These are phyloP conservation scores for Saccharomyces cerevisiae DNA, from an alignment of 805 yeast genomes.

Conservation along the genomic window DNA sequence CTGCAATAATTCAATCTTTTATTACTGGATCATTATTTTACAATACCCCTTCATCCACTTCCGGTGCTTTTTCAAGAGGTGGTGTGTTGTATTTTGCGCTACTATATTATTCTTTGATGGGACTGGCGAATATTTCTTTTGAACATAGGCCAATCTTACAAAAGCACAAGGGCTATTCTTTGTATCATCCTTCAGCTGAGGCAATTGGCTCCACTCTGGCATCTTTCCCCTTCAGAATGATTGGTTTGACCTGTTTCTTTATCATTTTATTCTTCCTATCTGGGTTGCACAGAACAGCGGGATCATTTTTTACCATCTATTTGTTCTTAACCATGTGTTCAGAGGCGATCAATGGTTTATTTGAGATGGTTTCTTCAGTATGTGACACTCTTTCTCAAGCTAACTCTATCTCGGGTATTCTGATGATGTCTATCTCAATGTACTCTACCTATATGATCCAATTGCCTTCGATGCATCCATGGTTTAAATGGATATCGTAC, in stretches of 20 bases:
- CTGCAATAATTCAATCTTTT: conserved; percentile 45
- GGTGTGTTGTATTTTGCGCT: conserved; percentile 55
- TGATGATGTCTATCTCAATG: conserved; percentile 40
- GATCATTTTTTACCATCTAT: conserved; percentile 45
- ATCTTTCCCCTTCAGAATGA: conserved; percentile 53
- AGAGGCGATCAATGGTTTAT: conserved; percentile 32
- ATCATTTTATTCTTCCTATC: conserved; percentile 52
- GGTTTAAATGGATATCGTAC: conserved; percentile 59
- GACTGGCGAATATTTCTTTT: conserved; percentile 42
- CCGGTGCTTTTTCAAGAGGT: conserved; percentile 56
- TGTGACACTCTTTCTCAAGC: conserved; percentile 44
- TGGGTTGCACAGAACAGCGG: conserved; percentile 39
- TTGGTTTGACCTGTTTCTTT: conserved; percentile 38
- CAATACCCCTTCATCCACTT: conserved; percentile 41
- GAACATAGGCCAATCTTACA: conserved; percentile 51
- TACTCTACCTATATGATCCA: conserved; percentile 62
- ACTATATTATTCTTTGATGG: conserved; percentile 44
- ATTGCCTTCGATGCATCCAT: conserved; percentile 47
- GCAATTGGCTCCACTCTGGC: conserved; percentile 55
- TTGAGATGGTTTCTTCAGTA: conserved; percentile 45
- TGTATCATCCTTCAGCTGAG: conserved; percentile 69
- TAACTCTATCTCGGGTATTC: conserved; percentile 47
- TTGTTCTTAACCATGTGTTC: conserved; percentile 31
- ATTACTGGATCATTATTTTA: conserved; percentile 57
- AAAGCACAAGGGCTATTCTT: conserved; percentile 64